Base-by-base conservation (phyloP, 441 rosid genomes). In the Populus hybrid region DNA sequence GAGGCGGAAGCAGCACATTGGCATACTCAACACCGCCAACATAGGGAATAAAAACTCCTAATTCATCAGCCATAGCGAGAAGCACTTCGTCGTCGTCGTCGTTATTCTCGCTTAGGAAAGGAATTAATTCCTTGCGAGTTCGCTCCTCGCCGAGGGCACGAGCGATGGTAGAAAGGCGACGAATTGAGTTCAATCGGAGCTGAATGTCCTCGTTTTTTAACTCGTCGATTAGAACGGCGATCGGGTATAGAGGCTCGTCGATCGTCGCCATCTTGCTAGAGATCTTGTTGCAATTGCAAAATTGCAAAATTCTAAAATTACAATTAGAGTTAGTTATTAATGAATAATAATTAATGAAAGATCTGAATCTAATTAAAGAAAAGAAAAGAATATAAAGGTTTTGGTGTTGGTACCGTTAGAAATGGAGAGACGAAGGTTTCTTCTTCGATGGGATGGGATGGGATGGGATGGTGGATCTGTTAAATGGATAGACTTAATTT, bases 51-150 rank as follows among this genome's bases (percentile, higher is more conserved):
- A 95, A 95, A 69, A 90, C 95, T 1, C 98, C 99, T 81, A 95
- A 69, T 73, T 95, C 98, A 77, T 90, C 99, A 1, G 98, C 97
- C 95, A 94, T 89, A 6, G 97, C 98, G 74, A 95, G 99, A 79
- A 94, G 99, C 24, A 95, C 97, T 86, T 95, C 99, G 31, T 95
- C 99, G 36, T 95, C 99, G 36, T 95, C 99, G 11, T 95, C 98
- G 72, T 93, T 94, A 81, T 92, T 95, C 86, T 95, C 99, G 10
- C 97, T 87, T 68, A 95, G 80, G 78, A 95, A 95, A 0, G 99
- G 99, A 56, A 95, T 90, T 81, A 95, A 70, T 77, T 95, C 99
- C 89, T 89, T 94, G 28, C 98, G 87, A 0, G 99, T 94, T 74
- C 98, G 85, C 71, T 95, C 99, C 80, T 94, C 99, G 6, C 98